These are phyloP conservation scores for Pseudogymnoascus sp. DNA, from an alignment of 2,329 filamentous ascomycete species.

Conservation along the genomic window DNA sequence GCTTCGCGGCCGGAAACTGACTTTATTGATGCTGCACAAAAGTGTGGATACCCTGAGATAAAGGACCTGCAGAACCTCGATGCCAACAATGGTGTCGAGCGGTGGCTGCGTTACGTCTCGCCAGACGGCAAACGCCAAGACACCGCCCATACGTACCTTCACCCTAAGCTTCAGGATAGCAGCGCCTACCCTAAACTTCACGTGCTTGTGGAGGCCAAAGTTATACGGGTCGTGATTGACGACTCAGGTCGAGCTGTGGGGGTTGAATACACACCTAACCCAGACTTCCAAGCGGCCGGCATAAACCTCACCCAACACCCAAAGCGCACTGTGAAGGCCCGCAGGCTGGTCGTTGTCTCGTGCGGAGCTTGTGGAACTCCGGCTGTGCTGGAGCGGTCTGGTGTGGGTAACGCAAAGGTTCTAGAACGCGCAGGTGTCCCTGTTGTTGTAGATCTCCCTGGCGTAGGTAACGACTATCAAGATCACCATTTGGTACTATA, in stretches of 20 bases:
- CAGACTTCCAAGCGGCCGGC: conserved; percentile 31
- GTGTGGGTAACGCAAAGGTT: conserved; percentile 43
- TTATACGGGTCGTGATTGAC: conserved; percentile 63
- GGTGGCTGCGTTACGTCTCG: background rate
- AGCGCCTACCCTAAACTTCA: conserved; percentile 60
- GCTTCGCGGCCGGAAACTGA: conserved; percentile 35
- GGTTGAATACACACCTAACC: conserved; percentile 55
- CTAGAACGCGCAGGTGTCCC: conserved; percentile 41
- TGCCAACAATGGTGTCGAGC: conserved; percentile 16
- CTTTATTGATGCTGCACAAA: conserved; percentile 40
- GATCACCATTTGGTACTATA: conserved; percentile 48
- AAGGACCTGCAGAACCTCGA: conserved; percentile 45
- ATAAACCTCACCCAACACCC: conserved; percentile 25
- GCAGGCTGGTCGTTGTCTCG: conserved; percentile 44
- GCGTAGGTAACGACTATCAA: conserved; percentile 46
- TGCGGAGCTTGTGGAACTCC: conserved; percentile 30
- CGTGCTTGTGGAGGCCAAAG: conserved; percentile 65
- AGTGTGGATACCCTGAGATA: conserved; percentile 43
- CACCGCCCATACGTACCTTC: conserved; percentile 69
- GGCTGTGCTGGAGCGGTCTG: conserved; percentile 51
- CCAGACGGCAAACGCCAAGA: conserved; percentile 58
- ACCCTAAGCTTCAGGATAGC: conserved; percentile 51
- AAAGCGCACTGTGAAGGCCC: conserved; percentile 37
- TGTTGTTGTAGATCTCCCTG: conserved; percentile 38
- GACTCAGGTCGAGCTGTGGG: conserved; percentile 64